Evolutionary conservation across 768 basidiomycete genomes (phyloP).

Genomic region (Crassisporium funariophilum): DNA sequence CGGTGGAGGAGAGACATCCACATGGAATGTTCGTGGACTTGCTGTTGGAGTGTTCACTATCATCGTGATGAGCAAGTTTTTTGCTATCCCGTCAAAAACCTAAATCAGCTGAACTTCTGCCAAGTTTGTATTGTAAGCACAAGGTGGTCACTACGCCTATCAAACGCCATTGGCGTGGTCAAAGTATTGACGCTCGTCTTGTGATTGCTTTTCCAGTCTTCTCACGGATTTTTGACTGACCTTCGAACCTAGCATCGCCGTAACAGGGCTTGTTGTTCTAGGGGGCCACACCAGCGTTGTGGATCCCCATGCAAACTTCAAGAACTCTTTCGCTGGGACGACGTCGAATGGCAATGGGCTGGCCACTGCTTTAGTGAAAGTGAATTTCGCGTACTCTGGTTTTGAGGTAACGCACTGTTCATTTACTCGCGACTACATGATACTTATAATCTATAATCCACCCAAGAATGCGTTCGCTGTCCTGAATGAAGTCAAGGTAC

Average conservation of each 20-base stretch:
- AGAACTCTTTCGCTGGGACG: constrained; percentile 57
- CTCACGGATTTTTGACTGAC: background rate
- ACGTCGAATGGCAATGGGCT: constrained; percentile 49
- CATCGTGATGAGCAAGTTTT: constrained; percentile 31
- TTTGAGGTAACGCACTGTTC: constrained; percentile 31
- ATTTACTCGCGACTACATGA: background rate
- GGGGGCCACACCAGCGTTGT: constrained; percentile 56
- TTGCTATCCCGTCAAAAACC: background rate
- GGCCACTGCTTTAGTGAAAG: constrained; percentile 37
- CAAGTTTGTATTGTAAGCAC: constrained; percentile 36
- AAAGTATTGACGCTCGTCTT: constrained; percentile 34
- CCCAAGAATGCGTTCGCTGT: constrained; percentile 47
- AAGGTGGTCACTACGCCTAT: constrained; percentile 40
- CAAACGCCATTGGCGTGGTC: constrained; percentile 35
- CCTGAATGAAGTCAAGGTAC: constrained; percentile 42
- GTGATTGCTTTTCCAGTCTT: constrained; percentile 15
- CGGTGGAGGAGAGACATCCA: constrained; percentile 26
- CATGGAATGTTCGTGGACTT: constrained; percentile 37
- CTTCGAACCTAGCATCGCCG: constrained; percentile 37
- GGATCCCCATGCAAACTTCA: constrained; percentile 61
- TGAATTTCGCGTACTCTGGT: constrained; percentile 41
- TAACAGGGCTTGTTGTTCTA: constrained; percentile 63
- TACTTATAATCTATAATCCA: background rate
- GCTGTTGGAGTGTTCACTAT: constrained; percentile 35
- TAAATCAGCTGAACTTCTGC: constrained; percentile 2